phyloP scores from a whole-genome alignment of 1,284 basidiomycete genomes.

The Abortiporus biennis region DNA sequence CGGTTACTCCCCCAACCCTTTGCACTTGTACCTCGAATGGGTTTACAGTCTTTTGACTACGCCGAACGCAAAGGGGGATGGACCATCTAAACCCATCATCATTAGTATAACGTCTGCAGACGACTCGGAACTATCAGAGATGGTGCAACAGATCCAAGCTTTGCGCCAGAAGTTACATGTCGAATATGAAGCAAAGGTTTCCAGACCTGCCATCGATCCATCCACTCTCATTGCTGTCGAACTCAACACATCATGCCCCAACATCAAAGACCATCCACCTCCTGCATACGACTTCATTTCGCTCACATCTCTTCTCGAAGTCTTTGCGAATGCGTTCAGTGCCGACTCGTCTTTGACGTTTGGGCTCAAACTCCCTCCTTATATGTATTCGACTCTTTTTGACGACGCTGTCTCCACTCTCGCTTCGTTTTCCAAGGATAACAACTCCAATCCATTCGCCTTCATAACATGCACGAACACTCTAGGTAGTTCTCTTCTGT shows the following conservation, averaged over 20 bases:
- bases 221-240: conserved; percentile 46
- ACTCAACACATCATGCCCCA: conserved; percentile 78
- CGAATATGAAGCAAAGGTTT: conserved; percentile 6
- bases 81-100: conserved; percentile 58
- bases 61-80: conserved; percentile 17
- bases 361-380: conserved; percentile 80
- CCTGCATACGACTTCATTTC: conserved; percentile 52
- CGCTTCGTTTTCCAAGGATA: conserved; percentile 25
- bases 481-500: conserved; percentile 61
- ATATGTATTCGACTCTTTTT: conserved; percentile 59
- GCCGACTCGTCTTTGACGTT: conserved; percentile 53
- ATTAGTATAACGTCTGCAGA: conserved; percentile 66
- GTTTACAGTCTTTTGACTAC: conserved; percentile 43
- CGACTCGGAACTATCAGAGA: conserved; percentile 39
- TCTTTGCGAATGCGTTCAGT: conserved; percentile 41
- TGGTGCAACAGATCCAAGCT: conserved; percentile 52
- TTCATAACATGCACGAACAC: conserved; percentile 71
- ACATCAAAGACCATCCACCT: conserved; percentile 59
- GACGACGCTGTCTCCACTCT: conserved; percentile 42
- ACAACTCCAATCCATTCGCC: conserved; percentile 27
- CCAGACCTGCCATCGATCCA: conserved; percentile 10
- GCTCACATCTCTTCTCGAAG: conserved; percentile 41
- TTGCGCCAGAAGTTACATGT: conserved; percentile 40
- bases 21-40: conserved; percentile 59
- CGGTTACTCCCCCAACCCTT: conserved; percentile 73